Evolutionary conservation across 164 flowering plant genomes (phyloP), one percentile per base, ranked within the genome.

Genomic region (Berberis thunbergii): DNA sequence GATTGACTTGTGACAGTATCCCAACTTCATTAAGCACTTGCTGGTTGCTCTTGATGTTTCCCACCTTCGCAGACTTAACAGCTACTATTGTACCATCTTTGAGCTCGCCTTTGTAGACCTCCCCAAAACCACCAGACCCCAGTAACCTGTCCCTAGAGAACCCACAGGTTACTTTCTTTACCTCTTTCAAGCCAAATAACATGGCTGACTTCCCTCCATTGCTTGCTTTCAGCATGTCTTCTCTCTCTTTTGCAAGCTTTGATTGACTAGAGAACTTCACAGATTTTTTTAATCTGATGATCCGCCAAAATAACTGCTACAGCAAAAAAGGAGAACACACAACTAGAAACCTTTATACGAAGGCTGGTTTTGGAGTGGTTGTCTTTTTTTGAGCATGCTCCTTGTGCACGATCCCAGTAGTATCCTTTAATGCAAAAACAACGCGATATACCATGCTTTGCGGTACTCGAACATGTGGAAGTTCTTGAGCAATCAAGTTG

Each of bases 1-100:
- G 89, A 61, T 81, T 84, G 70, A 87, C 85, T 62, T 87, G 89
- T 58, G 89, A 84, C 49, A 87, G 93, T 12, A 87, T 80, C 12
- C 73, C 79, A 6, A 87, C 83, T 71, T 87, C 89, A 61, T 84
- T 87, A 41, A 87, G 83, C 2, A 87, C 83, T 69, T 87, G 90
- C 26, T 85, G 66, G 7, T 76, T 80, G 75, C 87, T 79, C 74
- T 82, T 82, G 56, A 77, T 61, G 63, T 80, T 78, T 1, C 85
- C 87, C 43, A 82, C 80, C 67, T 82, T 87, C 6, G 93, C 86
- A 41, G 77, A 71, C 73, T 87, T 87, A 6, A 85, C 77, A 0
- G 90, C 90, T 49, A 84, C 88, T 4, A 73, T 41, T 1, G 82
- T 79, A 12, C 86, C 85, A 72, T 87, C 87, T 50, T 70, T 68